These are phyloP conservation scores for Leptomonas pyrrhocoris DNA, from an alignment of 208 protist genomes.

Conservation along the genomic window DNA sequence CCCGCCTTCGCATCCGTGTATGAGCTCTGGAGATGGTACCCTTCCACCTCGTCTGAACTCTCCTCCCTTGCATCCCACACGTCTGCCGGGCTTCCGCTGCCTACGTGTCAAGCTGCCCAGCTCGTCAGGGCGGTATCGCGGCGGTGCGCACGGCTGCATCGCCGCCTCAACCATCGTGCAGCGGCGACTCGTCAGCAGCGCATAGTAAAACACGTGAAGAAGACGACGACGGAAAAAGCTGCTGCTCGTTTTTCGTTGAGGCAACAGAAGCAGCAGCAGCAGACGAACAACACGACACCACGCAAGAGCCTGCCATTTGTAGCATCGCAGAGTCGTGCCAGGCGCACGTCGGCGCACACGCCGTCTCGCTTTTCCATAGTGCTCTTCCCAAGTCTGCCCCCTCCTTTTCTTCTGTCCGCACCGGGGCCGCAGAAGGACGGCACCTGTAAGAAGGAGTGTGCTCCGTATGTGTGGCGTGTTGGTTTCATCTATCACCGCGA, in stretches of 20 bases:
- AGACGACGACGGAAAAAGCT: background rate
- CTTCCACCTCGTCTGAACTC: background rate
- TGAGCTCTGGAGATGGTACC: slow-evolving; percentile 55
- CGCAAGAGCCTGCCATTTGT: too few relatives aligned
- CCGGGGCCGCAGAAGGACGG: background rate
- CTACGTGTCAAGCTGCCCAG: background rate
- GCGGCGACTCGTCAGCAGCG: background rate
- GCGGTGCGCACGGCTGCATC: slow-evolving; percentile 16
- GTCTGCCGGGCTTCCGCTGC: background rate
- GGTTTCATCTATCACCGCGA: slow-evolving; percentile 6
- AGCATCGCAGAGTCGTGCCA: background rate
- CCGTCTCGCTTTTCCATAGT: slow-evolving; percentile 9
- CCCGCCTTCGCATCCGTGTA: slow-evolving; percentile 36
- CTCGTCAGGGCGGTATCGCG: background rate
- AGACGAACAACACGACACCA: too few relatives aligned
- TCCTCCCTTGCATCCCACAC: background rate
- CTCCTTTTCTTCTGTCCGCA: slow-evolving; percentile 9
- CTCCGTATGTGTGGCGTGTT: slow-evolving; percentile 25
- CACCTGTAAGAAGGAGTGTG: background rate
- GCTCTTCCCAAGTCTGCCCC: slow-evolving; percentile 22
- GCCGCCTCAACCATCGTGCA: slow-evolving; percentile 1
- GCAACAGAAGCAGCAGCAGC: background rate
- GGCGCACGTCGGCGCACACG: background rate
- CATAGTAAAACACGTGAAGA: background rate
- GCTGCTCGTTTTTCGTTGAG: background rate